phyloP scores from a whole-genome alignment of 306 rosid genomes.

The Erythrophleum fordii region DNA sequence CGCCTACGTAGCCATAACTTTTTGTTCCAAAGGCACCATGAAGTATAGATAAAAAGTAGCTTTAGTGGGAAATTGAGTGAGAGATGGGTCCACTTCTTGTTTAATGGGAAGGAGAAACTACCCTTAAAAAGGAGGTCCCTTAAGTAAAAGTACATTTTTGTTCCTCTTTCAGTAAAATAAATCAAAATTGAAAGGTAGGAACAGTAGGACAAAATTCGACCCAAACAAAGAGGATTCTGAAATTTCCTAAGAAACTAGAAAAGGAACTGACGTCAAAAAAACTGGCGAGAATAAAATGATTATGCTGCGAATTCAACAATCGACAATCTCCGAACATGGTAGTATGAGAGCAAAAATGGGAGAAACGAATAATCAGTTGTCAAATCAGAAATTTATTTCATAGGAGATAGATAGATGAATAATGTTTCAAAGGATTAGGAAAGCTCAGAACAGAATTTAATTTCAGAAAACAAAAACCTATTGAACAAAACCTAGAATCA shows the following conservation, averaged over 20 bases:
- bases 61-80: background rate
- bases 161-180: background rate
- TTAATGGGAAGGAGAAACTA: background rate
- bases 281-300: background rate
- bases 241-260: constrained; percentile 3
- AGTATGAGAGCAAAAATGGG: background rate
- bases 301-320: background rate
- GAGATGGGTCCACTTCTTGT: constrained; percentile 31
- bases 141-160: constrained; percentile 1
- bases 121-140: background rate
- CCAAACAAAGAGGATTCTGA: background rate
- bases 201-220: constrained; percentile 6
- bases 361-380: background rate
- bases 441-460: background rate
- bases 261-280: constrained; percentile 9
- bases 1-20: background rate
- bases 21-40: background rate
- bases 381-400: background rate
- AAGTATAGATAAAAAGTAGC: background rate
- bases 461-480: background rate
- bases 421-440: constrained; percentile 3
- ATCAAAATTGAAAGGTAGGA: constrained; percentile 16
- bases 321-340: background rate
- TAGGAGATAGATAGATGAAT: background rate
- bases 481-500: background rate